These are phyloP conservation scores for Forsythia viridissima DNA, from an alignment of 257 asterid species.

Conservation along the genomic window DNA sequence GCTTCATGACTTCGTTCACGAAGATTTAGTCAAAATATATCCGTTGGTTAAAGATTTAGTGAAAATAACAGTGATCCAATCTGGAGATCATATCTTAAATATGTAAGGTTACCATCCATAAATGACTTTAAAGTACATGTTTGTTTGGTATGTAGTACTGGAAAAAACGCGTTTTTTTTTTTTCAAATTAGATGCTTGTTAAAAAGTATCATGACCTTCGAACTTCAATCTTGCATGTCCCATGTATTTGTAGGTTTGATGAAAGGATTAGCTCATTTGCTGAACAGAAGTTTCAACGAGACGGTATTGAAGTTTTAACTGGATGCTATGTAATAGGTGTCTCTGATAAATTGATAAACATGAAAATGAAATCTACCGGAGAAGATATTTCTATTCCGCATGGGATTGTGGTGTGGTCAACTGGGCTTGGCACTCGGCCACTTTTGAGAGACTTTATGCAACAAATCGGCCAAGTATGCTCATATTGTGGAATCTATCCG, in stretches of 20 bases:
- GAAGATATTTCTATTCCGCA: constrained; percentile 58
- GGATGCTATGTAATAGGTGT: constrained; percentile 54
- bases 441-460: constrained; percentile 87
- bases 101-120: constrained; percentile 42
- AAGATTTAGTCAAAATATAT: constrained; percentile 71
- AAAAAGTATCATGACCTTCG: not conserved
- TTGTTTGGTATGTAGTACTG: no score
- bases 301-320: constrained; percentile 80
- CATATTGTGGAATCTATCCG: not conserved
- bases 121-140: not conserved
- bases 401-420: constrained; percentile 96
- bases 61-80: constrained; percentile 72
- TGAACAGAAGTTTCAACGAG: constrained; percentile 76
- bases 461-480: constrained; percentile 73
- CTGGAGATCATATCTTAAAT: constrained; percentile 94
- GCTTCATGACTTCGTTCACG: constrained; percentile 80
- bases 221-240: not conserved
- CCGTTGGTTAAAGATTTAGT: constrained; percentile 77
- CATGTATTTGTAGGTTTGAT: constrained; percentile 59
- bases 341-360: constrained; percentile 54
- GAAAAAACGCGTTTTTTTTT: no score
- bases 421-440: constrained; percentile 91
- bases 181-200: not conserved
- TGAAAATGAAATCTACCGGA: constrained; percentile 66
- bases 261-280: constrained; percentile 91